phyloP scores from a whole-genome alignment of 2,329 filamentous ascomycete genomes.

The Boeremia lycopersici region DNA sequence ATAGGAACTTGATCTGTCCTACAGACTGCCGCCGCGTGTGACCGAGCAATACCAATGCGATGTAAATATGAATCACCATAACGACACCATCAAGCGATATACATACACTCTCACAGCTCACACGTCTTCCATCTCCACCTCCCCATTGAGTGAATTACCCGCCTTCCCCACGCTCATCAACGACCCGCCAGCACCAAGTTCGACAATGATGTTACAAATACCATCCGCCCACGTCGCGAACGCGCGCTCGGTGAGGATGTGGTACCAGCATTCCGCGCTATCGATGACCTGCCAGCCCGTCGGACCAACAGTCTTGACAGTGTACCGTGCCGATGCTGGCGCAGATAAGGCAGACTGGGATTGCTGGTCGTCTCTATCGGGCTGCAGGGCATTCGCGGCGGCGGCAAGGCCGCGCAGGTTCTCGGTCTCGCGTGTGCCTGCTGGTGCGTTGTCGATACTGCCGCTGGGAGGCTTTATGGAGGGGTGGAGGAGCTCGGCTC shows the following conservation, averaged over 20 bases:
- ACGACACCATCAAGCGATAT: neutral
- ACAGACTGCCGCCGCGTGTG: too few species aligned
- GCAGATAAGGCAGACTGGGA: neutral
- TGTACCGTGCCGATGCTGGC: neutral
- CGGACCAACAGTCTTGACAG: constrained; percentile 32
- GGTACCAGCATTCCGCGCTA: constrained; percentile 33
- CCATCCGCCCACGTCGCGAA: constrained; percentile 42
- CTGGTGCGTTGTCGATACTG: neutral
- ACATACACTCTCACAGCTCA: neutral
- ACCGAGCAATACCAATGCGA: neutral
- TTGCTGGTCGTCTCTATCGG: constrained; percentile 12
- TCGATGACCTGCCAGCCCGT: constrained; percentile 31
- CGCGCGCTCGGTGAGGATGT: constrained; percentile 33
- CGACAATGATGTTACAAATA: constrained; percentile 39
- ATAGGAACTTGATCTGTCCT: too few species aligned
- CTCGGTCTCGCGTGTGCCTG: constrained; percentile 12
- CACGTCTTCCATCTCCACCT: constrained; percentile 1
- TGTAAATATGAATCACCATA: neutral
- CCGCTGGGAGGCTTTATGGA: neutral
- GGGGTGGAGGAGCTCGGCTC: constrained; percentile 16
- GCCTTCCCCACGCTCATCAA: neutral
- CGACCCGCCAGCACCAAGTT: constrained; percentile 15
- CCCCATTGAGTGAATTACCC: neutral
- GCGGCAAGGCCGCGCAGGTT: constrained; percentile 40
- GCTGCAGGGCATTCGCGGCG: constrained; percentile 38